Evolutionary conservation across 2,329 filamentous ascomycete genomes (phyloP), one percentile per base, ranked within the genome.

Genomic region (Sporothrix brasiliensis): DNA sequence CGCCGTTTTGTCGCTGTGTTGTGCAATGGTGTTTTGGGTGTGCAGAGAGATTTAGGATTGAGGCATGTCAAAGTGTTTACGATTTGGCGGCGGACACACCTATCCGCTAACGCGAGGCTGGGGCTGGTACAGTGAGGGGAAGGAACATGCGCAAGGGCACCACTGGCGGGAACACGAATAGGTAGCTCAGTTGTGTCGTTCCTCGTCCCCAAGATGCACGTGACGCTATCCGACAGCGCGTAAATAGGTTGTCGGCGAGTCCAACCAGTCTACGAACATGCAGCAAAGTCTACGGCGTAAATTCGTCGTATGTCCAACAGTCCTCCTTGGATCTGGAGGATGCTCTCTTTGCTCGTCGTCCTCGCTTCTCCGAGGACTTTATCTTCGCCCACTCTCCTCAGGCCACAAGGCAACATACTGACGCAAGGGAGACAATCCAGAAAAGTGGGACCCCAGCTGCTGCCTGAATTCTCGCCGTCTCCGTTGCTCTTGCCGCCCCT

Each of bases 51-150:
- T 44, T 44, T 3, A 44, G 54, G 52, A 21, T 19, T 44, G 39
- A 41, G 30, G 66, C 39, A 50, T 24, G 41, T 41, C 56, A 11
- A 54, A 39, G 4, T 53, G 56, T 63, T 69, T 69, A 60, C 27
- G 68, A 41, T 69, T 60, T 69, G 54, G 54, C 44, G 41, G 41
- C 54, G 19, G 11, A 7, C 19, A 10, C 41, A 39, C 54, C 47
- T 58, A 61, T 60, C 41, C 54, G 44, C 67, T 69, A 69, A 60
- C 53, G 67, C 41, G 44, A 21, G n/a, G 66, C 52, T n/a, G 58
- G 58, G 58, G 58, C 58, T 47, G 58, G 21, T 27, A 16, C 47
- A 53, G 47, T 6, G 44, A 41, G 47, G 47, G 63, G 63, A 39
- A 66, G 9, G 61, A n/a, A 41, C 39, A 16, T 44, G 41, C 39